Evolutionary conservation across 495 filamentous ascomycete genomes (phyloP), one percentile per base, ranked within the genome.

Genomic region (Cairneyella variabilis): DNA sequence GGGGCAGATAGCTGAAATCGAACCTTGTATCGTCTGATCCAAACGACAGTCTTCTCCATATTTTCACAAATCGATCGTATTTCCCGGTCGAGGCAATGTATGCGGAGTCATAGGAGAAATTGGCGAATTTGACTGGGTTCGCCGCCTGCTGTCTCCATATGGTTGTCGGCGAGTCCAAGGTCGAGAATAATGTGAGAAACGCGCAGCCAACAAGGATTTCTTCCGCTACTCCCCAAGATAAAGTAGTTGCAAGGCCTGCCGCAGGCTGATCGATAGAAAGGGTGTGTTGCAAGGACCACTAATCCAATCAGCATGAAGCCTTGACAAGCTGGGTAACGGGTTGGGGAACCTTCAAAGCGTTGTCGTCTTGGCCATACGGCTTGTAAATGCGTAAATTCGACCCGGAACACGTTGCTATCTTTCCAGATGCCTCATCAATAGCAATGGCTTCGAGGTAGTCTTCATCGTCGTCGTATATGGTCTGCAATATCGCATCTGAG

Each of bases 21-120:
- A 97, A 96, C 26, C 88, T 81, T 20, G 88, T 86, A 60, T 92
- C 88, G 54, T 88, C 84, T 10, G 82, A 78, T 16, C 89, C 89
- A 66, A 89, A 96, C n/a, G 85, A 87, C 17, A 95, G 70, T 56
- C 92, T 76, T 55, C 90, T 80, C 93, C 93, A 99, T 63, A 97
- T 78, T 69, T 97, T 99, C 43, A 92, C 82, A 18, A 97, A 72
- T 36, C 86, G 78, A 64, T 97, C 93, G 64, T 89, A 83, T 41
- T 71, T 71, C 27, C 90, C 90, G 8, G 89, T 82, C 3, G 89
- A 90, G 10, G 91, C 91, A 30, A 96, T 86, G 26, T 96, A 78
- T 7, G 82, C 81, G 17, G 86, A 90, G 65, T 96, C 90, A 46
- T 89, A 86, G 3, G 91, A 95, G 64, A 97, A 86, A 17, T 77